These are phyloP conservation scores for Heracleum sosnowskyi DNA, from an alignment of 129 eudicot genomes.

Conservation along the genomic window DNA sequence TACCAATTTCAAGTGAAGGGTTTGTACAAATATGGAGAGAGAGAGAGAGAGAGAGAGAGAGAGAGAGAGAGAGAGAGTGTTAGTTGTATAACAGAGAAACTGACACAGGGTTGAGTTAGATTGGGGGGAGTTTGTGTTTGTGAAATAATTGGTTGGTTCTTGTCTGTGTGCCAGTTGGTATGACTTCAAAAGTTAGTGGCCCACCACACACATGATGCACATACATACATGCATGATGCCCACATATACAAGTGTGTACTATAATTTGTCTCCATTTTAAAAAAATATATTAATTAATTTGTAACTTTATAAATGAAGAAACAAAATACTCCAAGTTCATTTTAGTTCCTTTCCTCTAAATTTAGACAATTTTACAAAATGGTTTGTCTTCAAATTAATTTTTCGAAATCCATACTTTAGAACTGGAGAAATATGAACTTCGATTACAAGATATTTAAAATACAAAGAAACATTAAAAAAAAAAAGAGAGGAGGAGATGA, in stretches of 20 bases:
- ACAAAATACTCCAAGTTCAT: no score
- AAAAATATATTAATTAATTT: no score
- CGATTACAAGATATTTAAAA: no score
- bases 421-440: no score
- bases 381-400: no score
- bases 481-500: no score
- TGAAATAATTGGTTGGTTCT: neutral
- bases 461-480: no score
- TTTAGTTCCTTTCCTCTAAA: no score
- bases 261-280: no score
- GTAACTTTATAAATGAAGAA: no score
- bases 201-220: neutral
- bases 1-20: neutral
- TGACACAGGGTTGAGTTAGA: neutral
- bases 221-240: neutral
- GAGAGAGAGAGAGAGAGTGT: neutral
- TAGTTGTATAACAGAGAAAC: neutral
- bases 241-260: neutral
- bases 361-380: no score
- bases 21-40: neutral
- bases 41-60: neutral
- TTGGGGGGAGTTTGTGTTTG: neutral
- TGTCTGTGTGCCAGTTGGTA: constrained; percentile 1
- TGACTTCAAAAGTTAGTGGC: neutral
- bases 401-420: no score